phyloP scores from a whole-genome alignment of 805 yeast genomes.

The Candida sonorensis region DNA sequence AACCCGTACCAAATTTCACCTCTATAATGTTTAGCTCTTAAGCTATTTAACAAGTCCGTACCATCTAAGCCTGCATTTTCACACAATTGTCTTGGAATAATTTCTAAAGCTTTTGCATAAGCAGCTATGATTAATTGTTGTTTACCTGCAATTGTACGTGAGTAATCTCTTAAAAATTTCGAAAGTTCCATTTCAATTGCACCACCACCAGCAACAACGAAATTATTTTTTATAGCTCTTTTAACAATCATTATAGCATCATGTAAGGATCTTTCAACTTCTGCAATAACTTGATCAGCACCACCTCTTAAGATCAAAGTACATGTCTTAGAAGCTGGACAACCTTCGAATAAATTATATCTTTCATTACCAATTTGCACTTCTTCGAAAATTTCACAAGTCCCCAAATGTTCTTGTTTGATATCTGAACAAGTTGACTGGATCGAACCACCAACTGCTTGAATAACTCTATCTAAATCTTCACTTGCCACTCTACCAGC shows the following conservation, averaged over 20 bases:
- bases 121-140: conserved; percentile 91
- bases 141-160: conserved; percentile 88
- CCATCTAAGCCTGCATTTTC: conserved; percentile 99
- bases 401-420: conserved; percentile 63
- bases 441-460: conserved; percentile 89
- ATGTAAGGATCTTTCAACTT: conserved; percentile 94
- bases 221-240: conserved; percentile 81
- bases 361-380: conserved; percentile 94
- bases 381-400: conserved; percentile 84
- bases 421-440: conserved; percentile 77
- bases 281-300: conserved; percentile 97
- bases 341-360: conserved; percentile 86
- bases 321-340: conserved; percentile 89
- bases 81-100: conserved; percentile 94
- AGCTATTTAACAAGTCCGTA: conserved; percentile 83
- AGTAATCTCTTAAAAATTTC: conserved; percentile 76
- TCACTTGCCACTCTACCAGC: conserved; percentile 91
- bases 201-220: conserved; percentile 97
- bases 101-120: conserved; percentile 90
- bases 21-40: conserved; percentile 90
- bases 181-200: conserved; percentile 98
- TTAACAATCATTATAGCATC: conserved; percentile 99
- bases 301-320: conserved; percentile 95
- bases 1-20: conserved; percentile 91
- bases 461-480: conserved; percentile 86